Conservation (phyloP, 345 rosid species). For the Eucalyptus curtisii region DNA sequence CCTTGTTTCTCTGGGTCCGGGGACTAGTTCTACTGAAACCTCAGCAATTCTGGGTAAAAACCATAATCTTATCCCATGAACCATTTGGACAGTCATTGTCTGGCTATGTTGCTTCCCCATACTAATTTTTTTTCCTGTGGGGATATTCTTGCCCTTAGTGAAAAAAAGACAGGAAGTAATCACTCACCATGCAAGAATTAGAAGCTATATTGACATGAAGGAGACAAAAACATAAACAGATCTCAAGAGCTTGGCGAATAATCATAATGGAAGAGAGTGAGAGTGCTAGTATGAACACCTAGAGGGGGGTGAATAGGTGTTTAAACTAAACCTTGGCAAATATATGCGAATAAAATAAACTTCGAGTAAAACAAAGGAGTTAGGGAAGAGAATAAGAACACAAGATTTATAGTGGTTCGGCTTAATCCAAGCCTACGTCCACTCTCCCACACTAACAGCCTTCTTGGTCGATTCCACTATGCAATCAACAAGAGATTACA, state of each 20-base stretch:
- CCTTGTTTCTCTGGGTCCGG: conserved; percentile 6
- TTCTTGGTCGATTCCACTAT: too few species aligned
- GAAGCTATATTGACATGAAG: not conserved
- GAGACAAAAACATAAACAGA: not conserved
- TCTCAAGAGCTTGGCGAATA: not conserved
- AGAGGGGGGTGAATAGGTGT: too few species aligned
- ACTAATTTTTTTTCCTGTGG: conserved; percentile 2
- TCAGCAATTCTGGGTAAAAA: conserved; percentile 29
- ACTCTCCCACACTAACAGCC: too few species aligned
- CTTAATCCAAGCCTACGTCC: too few species aligned
- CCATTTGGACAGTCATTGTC: not conserved
- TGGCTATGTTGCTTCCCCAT: conserved; percentile 9
- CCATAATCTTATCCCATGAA: conserved; percentile 34
- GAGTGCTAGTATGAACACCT: too few species aligned
- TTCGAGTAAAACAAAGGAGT: too few species aligned
- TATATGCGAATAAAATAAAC: too few species aligned
- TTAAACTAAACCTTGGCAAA: too few species aligned
- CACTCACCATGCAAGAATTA: not conserved
- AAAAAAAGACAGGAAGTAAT: not conserved
- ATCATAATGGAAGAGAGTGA: not conserved
- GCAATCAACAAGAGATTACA: too few species aligned
- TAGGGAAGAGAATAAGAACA: too few species aligned
- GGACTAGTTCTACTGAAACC: conserved; percentile 6
- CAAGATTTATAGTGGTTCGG: too few species aligned
- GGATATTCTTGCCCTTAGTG: conserved; percentile 1